Base-by-base conservation (phyloP, 2,329 filamentous ascomycete species). In the Microdochium bolleyi region DNA sequence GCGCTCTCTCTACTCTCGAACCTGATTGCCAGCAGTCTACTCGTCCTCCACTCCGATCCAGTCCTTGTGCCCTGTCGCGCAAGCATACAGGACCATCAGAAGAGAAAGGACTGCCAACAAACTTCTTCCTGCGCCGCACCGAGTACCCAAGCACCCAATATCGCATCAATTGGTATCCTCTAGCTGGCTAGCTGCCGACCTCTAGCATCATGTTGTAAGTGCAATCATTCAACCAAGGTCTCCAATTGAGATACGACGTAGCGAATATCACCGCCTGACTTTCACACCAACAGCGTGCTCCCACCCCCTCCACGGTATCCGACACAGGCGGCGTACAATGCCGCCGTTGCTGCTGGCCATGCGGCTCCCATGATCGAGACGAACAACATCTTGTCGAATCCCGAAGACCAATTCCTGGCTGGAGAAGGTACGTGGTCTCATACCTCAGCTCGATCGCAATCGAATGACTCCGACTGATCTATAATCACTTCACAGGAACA, bases 251-350 rank as follows among this genome's bases (percentile, higher is more conserved):
- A 16, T 5, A 38, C 16, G 41, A 16, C 13, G 5, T 7, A 46
- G 41, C 21, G 21, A 22, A 24, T 13, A 46, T 11, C n/a, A 13
- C 41, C 21, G n/a, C n/a, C n/a, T n/a, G 19, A 46, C 22, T 22
- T 7, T 22, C 13, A 16, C n/a, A 14, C n/a, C 21, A 3, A 24
- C 64, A 91, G 88, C 71, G 90, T 95, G 61, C 80, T 96, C 62
- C 90, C 92, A 55, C 92, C 91, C 57, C 90, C 89, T 56, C 85
- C 88, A 55, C 84, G 91, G 69, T 96, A 95, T 75, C 87, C 89
- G 53, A 82, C 83, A 59, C 80, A 83, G 64, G 78, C 82, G 63
- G 83, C 85, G 58, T 88, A 88, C 68, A 88, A 88, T 73, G 85
- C 86, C 61, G 82, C 82, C 58, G 79, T 85, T 52, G 83, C 83